A percentile compares a stretch with the other conserved stretches of the same genome.
These are phyloP conservation scores for Drechslerella coelobrocha DNA, from an alignment of 2,329 filamentous ascomycete genomes.

Conservation along the genomic window DNA sequence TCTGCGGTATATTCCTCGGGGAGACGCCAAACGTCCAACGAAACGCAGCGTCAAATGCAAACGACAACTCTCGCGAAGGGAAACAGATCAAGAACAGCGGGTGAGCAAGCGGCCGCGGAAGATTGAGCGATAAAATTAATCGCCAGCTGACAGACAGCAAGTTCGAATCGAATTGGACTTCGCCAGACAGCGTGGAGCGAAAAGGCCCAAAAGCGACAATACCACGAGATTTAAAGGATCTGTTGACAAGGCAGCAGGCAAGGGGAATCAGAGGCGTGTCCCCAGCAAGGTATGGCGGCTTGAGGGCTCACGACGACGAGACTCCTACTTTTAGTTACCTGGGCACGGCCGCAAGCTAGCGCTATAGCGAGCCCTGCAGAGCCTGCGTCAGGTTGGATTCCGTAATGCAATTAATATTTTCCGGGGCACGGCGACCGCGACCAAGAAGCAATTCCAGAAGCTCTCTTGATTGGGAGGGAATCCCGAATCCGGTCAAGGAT, in stretches of 20 bases:
- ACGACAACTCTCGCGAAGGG: too few species aligned
- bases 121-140: too few species aligned
- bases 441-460: constrained; percentile 41
- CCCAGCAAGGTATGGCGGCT: background rate
- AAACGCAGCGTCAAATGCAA: too few species aligned
- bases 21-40: too few species aligned
- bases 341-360: background rate
- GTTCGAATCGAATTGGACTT: background rate
- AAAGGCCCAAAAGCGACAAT: background rate
- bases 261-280: constrained; percentile 5
- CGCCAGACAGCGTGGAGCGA: background rate
- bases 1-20: too few species aligned
- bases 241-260: constrained; percentile 6
- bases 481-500: constrained; percentile 39
- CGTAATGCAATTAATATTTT: constrained; percentile 26
- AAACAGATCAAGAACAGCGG: too few species aligned
- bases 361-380: background rate
- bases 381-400: constrained; percentile 4
- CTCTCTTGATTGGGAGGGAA: constrained; percentile 18
- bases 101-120: too few species aligned
- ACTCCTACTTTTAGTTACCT: background rate
- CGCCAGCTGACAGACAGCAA: too few species aligned
- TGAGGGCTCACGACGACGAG: background rate
- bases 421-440: constrained; percentile 40
- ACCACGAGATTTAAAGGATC: constrained; percentile 9